Evolutionary conservation across 2,329 filamentous ascomycete genomes (phyloP).

Genomic region (Hymenoscyphus repandus): DNA sequence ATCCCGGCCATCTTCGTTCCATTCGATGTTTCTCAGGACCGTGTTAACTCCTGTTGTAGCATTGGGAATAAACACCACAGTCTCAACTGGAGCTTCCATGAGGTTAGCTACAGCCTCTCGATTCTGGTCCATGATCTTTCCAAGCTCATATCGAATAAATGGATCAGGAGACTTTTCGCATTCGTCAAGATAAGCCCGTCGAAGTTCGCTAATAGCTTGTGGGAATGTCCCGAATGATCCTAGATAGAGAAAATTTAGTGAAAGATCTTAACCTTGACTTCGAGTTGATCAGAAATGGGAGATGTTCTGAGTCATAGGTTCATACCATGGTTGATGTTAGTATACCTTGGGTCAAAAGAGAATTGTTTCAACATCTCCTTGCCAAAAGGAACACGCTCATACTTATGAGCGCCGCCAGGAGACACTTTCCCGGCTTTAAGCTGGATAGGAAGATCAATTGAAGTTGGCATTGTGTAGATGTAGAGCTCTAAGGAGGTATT

Average conservation of each 20-base stretch:
- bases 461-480: not conserved
- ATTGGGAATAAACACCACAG: slow-evolving; percentile 74
- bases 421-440: slow-evolving; percentile 19
- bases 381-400: slow-evolving; percentile 28
- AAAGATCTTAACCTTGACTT: not conserved
- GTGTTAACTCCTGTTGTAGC: slow-evolving; percentile 75
- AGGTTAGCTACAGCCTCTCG: slow-evolving; percentile 60
- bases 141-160: slow-evolving; percentile 68
- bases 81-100: slow-evolving; percentile 59
- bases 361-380: slow-evolving; percentile 33
- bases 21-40: slow-evolving; percentile 70
- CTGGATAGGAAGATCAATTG: slow-evolving; percentile 2
- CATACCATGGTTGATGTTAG: slow-evolving; percentile 34
- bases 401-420: slow-evolving; percentile 12
- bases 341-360: slow-evolving; percentile 28
- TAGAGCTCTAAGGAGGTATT: not conserved
- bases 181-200: slow-evolving; percentile 60
- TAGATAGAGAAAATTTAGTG: slow-evolving; percentile 6
- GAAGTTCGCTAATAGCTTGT: slow-evolving; percentile 49
- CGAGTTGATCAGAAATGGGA: not conserved
- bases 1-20: slow-evolving; percentile 55
- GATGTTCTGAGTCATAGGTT: not conserved
- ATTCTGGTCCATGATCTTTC: slow-evolving; percentile 55
- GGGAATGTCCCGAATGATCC: slow-evolving; percentile 81
- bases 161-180: slow-evolving; percentile 66